Percentiles rank a stretch among this genome's conserved stretches.
These are phyloP conservation scores for Rutstroemia sp. DNA, from an alignment of 2,329 filamentous ascomycete genomes.

Conservation along the genomic window DNA sequence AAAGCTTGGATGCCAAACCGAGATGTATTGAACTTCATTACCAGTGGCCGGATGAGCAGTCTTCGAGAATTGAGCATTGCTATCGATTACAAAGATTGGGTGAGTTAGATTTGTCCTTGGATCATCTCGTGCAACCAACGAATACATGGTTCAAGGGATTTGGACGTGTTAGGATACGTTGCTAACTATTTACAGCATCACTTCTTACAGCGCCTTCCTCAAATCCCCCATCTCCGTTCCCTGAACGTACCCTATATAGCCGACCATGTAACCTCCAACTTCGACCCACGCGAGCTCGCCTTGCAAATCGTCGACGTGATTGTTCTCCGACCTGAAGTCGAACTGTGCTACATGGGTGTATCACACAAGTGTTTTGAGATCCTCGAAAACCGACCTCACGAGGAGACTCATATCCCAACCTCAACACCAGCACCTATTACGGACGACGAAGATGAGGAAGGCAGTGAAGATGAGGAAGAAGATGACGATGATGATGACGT, in stretches of 20 bases:
- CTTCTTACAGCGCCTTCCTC: slow-evolving; percentile 68
- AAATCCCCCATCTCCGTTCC: slow-evolving; percentile 61
- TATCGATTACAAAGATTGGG: slow-evolving; percentile 72
- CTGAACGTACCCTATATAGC: slow-evolving; percentile 64
- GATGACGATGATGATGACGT: slow-evolving; percentile 38
- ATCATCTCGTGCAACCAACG: background rate
- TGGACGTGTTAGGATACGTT: background rate
- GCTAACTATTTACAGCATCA: slow-evolving; percentile 49
- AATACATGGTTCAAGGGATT: background rate
- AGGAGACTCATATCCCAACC: slow-evolving; percentile 30
- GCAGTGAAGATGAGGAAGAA: slow-evolving; percentile 40
- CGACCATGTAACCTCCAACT: slow-evolving; percentile 48
- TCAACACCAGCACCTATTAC: slow-evolving; percentile 31
- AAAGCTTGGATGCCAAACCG: slow-evolving; percentile 63
- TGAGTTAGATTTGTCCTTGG: slow-evolving; percentile 36
- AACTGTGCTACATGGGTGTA: slow-evolving; percentile 71
- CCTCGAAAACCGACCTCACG: slow-evolving; percentile 51
- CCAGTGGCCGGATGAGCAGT: slow-evolving; percentile 66
- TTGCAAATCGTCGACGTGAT: slow-evolving; percentile 74
- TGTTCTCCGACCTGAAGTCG: slow-evolving; percentile 65
- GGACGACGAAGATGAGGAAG: slow-evolving; percentile 41
- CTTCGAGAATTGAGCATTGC: slow-evolving; percentile 65
- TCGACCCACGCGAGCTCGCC: slow-evolving; percentile 61
- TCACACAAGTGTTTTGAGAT: slow-evolving; percentile 77
- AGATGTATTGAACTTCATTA: slow-evolving; percentile 65